Evolutionary conservation across 495 filamentous ascomycete genomes (phyloP), one percentile per base, ranked within the genome.

Genomic region (Penicillium riverlandense): DNA sequence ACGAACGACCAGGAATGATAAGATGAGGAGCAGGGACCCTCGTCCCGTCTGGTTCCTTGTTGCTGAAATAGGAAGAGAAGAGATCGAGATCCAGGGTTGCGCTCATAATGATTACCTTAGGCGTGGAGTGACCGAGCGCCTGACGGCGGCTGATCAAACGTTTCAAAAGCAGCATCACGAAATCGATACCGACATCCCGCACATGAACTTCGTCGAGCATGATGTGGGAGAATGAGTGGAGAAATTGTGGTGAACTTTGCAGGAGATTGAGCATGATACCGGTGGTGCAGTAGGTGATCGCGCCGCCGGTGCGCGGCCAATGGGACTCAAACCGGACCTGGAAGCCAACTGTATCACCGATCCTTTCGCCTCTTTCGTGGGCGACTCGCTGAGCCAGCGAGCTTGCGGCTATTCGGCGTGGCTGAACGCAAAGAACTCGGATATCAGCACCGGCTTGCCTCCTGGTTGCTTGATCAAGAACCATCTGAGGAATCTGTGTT

Each of bases 201-300:
- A 80, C 78, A 53, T 82, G 79, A 30, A 81, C 77, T 59, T 82
- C 79, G 42, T 82, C 78, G 41, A 82, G 71, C 29, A 82, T 62
- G 12, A 82, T 57, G 45, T 82, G 75, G 6, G 77, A 73, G 31
- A 69, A 52, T 9, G 52, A 54, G 35, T 71, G 62, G 37, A 81
- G 47, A 7, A 66, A 48, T 11, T 61, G 48, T 16, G 61, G 52
- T 22, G 52, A 48, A 40, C 62, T 52, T 44, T 77, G 71, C 9
- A 81, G 48, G 39, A 73, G 65, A 40, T 71, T 68, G 22, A 79
- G 58, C 13, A 79, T 50, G 31, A 79, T 74, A 31, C 78, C 79
- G 2, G 73, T 74, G 6, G 78, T 82, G 54, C 79, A 81, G 45
- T 76, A 82, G 4, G 63, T 75, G 48, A 82, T 73, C 37, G 67